Percentiles rank a stretch among this genome's conserved stretches.
These are phyloP conservation scores for Cantharellus anzutake DNA, from an alignment of 768 basidiomycete species.

Conservation along the genomic window DNA sequence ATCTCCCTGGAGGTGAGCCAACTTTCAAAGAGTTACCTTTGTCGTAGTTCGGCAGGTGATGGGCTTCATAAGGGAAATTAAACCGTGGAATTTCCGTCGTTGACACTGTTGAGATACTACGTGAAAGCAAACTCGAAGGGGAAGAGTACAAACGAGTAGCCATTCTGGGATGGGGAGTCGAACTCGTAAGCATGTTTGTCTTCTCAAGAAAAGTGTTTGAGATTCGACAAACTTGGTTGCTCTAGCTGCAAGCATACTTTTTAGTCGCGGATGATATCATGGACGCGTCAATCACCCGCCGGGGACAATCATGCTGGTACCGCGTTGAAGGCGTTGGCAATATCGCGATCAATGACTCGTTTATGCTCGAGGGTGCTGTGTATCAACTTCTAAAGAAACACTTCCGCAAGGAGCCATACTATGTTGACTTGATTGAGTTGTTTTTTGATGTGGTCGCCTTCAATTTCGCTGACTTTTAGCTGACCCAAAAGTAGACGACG, in stretches of 20 bases:
- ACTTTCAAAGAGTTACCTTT: background rate
- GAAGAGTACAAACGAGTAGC: conserved; percentile 82
- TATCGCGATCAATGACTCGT: conserved; percentile 89
- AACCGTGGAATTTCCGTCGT: conserved; percentile 94
- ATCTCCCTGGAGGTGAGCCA: conserved; percentile 55
- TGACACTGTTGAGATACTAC: conserved; percentile 78
- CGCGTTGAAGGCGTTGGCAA: conserved; percentile 43
- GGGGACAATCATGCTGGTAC: conserved; percentile 95
- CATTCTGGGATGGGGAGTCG: conserved; percentile 87
- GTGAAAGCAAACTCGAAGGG: conserved; percentile 46
- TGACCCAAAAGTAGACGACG: conserved; percentile 25
- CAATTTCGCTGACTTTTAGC: conserved; percentile 19
- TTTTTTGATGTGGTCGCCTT: conserved; percentile 54
- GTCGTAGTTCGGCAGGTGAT: background rate
- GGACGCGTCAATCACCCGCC: conserved; percentile 84
- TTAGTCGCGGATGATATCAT: conserved; percentile 95
- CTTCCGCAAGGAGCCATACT: conserved; percentile 64
- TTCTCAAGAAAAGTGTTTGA: background rate
- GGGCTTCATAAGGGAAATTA: conserved; percentile 45
- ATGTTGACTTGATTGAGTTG: conserved; percentile 75
- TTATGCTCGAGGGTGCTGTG: conserved; percentile 91
- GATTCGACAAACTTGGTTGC: background rate
- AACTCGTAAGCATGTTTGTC: conserved; percentile 47
- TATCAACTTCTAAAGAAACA: conserved; percentile 77
- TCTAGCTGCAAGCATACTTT: conserved; percentile 94